Evolutionary conservation across 1,284 basidiomycete species (phyloP), one percentile per base, ranked within the genome.

Genomic region (Neonothopanus nambi): DNA sequence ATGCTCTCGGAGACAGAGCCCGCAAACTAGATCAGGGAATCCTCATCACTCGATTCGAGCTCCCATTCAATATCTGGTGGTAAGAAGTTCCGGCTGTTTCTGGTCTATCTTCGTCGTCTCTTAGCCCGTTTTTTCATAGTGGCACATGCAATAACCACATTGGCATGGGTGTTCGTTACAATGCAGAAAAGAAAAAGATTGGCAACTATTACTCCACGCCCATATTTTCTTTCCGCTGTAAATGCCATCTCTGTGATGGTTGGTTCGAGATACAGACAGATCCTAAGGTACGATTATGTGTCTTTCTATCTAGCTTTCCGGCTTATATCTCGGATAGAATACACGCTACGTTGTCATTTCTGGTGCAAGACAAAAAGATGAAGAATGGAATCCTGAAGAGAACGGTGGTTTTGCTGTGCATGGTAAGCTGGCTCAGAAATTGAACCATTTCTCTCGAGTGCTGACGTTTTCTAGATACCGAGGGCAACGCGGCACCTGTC

Each of bases 41-140:
- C 57, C 78, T 98, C 35, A 91, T 98, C 48, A 91, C 91, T 28
- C 89, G 96, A 23, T 95, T 96, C 64, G 93, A 96, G 67, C 73
- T 98, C 7, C 96, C 96, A 0, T 99, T 95, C 76, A 95, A 97
- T 67, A 94, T 98, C 61, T 98, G 95, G 95, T 99, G 96, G 89
- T 93, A 75, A 44, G 85, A n/a, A n/a, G n/a, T n/a, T 74, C 9
- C 45, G 12, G 6, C 13, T 5, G 23, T 26, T 24, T 8, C 24
- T 11, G 11, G 11, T 35, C 37, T 51, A 37, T 54, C 43, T 44
- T 11, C n/a, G 28, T 24, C 39, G 26, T 33, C 37, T 26, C 46
- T 24, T 43, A 20, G 23, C 48, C 48, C 21, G 41, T 54, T n/a
- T 18, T 43, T 36, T 43, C 26, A 3, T 63, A 93, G 89, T 65